Base-by-base conservation (phyloP, 345 rosid genomes). In the Murraya paniculata region DNA sequence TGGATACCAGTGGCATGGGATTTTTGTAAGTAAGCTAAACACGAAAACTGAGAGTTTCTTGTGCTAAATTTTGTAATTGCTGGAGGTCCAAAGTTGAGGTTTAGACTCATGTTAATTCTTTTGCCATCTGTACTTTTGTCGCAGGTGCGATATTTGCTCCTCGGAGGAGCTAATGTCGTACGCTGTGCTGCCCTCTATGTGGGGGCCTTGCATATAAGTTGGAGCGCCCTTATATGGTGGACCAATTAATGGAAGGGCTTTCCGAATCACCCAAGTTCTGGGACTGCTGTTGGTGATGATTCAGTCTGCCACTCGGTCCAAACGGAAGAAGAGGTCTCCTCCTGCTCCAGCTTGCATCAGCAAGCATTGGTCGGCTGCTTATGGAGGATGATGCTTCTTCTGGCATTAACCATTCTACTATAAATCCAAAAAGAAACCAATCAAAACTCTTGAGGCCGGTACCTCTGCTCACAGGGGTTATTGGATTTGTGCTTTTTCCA, bases 81-180 rank as follows among this genome's bases (percentile, higher is more conserved):
- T 86, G 85, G 87, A 82, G 92, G 90, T 88, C 91, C 81, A 87
- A 82, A 84, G 68, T 80, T 85, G 79, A 86, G 88, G 75, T 78
- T 86, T 86, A 88, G 86, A 81, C 86, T 86, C 89, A 78, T 81
- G 85, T 90, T 92, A 80, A 89, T 89, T 86, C 84, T 84, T 90
- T 83, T 89, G 80, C 83, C 90, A 82, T 86, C 90, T 90, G 90
- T 88, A 90, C 92, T 89, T 93, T 95, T 90, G 89, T 87, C 97
- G 90, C 93, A 93, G 98, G 92, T 92, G 97, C 99, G 98, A 96
- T 94, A 92, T 96, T 96, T 89, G 94, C 97, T 90, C 92, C 97
- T 81, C 77, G 88, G 86, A 82, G 92, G 99, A 93, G 99, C 98
- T 84, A 91, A 96, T 96, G 98, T 96, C 98, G 98, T 96, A 92